A percentile compares a stretch with the other conserved stretches of the same genome.
phyloP scores from a whole-genome alignment of 495 filamentous ascomycete genomes.

The Penicillium cinerascens region DNA sequence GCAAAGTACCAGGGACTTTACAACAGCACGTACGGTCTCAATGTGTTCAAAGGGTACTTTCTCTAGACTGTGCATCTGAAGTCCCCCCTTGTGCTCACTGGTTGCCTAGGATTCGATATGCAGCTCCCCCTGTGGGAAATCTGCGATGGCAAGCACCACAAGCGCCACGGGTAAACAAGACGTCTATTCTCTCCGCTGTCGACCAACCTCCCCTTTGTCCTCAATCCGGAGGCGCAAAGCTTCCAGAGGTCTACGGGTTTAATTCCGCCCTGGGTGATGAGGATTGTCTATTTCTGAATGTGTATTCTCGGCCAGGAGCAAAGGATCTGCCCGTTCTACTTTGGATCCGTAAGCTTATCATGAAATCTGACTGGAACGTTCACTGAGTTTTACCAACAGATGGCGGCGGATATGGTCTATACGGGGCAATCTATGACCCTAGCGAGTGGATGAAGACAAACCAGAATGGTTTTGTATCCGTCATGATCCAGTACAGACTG shows the following conservation, averaged over 20 bases:
- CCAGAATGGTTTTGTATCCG: conserved; percentile 7
- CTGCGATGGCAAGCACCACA: conserved; percentile 35
- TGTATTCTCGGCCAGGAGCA: conserved; percentile 59
- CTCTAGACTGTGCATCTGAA: background rate
- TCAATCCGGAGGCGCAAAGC: conserved; percentile 15
- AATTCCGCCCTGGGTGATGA: conserved; percentile 35
- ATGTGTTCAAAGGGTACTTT: conserved; percentile 24
- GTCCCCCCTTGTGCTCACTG: background rate
- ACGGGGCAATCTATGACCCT: conserved; percentile 9
- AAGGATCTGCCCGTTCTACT: conserved; percentile 4
- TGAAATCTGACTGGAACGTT: background rate
- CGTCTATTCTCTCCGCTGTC: conserved; percentile 2
- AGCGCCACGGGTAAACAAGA: conserved; percentile 13
- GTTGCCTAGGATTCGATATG: conserved; percentile 33
- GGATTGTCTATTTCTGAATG: conserved; percentile 67
- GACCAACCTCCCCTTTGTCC: conserved; percentile 13
- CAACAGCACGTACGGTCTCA: conserved; percentile 13
- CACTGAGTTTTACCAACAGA: background rate
- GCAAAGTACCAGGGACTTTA: conserved; percentile 19
- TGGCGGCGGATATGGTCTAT: conserved; percentile 11
- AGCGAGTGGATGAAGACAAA: conserved; percentile 8
- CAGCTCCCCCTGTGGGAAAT: conserved; percentile 33
- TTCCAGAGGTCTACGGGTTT: conserved; percentile 8
- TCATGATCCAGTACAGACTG: conserved; percentile 14
- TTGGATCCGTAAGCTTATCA: conserved; percentile 10